Percentiles rank a stretch among this genome's conserved stretches.
Conservation (phyloP, 495 filamentous ascomycete species). For the Talaromyces adpressus region DNA sequence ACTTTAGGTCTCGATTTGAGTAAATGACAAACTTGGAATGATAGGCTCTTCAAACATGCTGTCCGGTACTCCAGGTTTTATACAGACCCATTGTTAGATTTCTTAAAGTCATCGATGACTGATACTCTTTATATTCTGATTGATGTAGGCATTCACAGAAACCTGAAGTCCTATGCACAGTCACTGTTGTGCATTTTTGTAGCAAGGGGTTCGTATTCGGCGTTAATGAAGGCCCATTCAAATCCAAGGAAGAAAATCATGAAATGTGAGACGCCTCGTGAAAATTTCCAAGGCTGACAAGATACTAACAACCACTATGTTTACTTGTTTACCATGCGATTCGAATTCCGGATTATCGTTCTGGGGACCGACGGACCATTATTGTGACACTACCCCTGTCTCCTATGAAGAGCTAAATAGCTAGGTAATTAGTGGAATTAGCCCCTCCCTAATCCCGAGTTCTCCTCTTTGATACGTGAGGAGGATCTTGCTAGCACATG, state of each 20-base stretch:
- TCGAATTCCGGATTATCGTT: background rate
- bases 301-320: background rate
- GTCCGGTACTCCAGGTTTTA: background rate
- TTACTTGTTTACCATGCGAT: background rate
- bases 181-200: background rate
- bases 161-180: too few relatives aligned
- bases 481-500: background rate
- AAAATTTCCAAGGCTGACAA: background rate
- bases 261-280: background rate
- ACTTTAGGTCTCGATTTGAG: too few relatives aligned
- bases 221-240: background rate
- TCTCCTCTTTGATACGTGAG: background rate
- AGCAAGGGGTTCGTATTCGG: background rate
- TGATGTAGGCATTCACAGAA: background rate
- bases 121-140: background rate
- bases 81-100: background rate
- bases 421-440: background rate
- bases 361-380: background rate
- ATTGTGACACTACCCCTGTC: background rate
- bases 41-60: background rate
- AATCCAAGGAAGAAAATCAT: background rate
- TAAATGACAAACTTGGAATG: too few relatives aligned
- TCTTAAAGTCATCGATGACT: background rate
- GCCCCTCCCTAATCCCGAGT: background rate
- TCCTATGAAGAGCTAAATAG: background rate